Percentiles rank a stretch among this genome's conserved stretches.
These are phyloP conservation scores for Syncephalastrum racemosum DNA, from an alignment of 371 early-diverging fungal genomes.

Conservation along the genomic window DNA sequence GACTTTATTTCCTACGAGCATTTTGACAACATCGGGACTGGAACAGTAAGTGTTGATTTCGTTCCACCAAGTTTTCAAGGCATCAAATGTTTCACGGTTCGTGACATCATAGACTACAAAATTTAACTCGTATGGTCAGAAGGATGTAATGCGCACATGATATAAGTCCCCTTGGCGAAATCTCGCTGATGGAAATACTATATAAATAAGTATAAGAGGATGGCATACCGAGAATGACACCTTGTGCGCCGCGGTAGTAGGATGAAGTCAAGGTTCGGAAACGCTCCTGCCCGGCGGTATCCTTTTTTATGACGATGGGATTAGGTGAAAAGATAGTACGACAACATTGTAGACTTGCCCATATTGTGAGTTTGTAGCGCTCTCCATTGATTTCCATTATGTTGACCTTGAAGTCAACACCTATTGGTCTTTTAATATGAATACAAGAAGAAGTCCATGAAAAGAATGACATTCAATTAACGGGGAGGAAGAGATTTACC, in stretches of 20 bases:
- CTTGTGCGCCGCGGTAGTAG: conserved; percentile 99
- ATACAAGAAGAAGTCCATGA: conserved; percentile 5
- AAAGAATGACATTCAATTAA: background rate
- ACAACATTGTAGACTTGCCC: conserved; percentile 59
- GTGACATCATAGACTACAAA: conserved; percentile 94
- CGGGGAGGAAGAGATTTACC: conserved; percentile 51
- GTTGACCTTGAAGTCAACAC: conserved; percentile 99
- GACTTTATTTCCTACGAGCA: conserved; percentile 97
- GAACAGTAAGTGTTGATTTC: conserved; percentile 94
- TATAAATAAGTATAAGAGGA: background rate
- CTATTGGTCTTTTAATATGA: conserved; percentile 31
- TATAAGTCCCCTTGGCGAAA: background rate
- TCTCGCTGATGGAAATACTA: background rate
- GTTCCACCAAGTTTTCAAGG: conserved; percentile 90
- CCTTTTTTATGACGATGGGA: conserved; percentile 61
- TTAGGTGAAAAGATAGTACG: background rate
- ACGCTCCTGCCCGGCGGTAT: conserved; percentile 99
- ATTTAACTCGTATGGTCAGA: conserved; percentile 35
- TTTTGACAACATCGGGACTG: conserved; percentile 85
- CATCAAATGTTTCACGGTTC: conserved; percentile 89
- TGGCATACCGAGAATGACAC: conserved; percentile 87
- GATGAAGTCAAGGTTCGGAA: conserved; percentile 99
- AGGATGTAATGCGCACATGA: background rate
- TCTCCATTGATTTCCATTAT: conserved; percentile 88
- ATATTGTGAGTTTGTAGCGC: conserved; percentile 97